phyloP scores from a whole-genome alignment of 2,329 filamentous ascomycete species.

The Nothophoma quercina region DNA sequence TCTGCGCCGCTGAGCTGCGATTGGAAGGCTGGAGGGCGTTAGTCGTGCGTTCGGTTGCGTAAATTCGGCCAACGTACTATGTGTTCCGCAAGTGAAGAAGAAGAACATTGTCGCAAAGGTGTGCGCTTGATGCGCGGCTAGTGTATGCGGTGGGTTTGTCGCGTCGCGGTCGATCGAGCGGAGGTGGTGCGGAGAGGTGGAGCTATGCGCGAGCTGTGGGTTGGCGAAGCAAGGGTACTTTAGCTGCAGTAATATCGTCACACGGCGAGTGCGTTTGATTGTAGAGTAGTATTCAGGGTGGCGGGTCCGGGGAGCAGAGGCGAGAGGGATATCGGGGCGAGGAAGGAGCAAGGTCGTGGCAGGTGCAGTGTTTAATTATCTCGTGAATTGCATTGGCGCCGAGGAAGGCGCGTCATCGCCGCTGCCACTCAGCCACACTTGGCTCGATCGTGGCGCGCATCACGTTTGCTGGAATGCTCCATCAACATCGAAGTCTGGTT shows the following conservation, averaged over 20 bases:
- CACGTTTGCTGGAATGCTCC: no score
- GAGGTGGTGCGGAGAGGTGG: constrained; percentile 11
- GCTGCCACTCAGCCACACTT: constrained; percentile 38
- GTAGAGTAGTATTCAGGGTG: constrained; percentile 14
- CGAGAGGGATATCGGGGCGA: constrained; percentile 1
- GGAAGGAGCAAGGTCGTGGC: constrained; percentile 2
- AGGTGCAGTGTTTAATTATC: constrained; percentile 10
- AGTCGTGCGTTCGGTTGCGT: neutral
- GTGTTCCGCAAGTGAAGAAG: constrained; percentile 60
- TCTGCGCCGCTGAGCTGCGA: constrained; percentile 57
- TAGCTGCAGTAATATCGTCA: constrained; percentile 1
- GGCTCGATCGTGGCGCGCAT: constrained; percentile 17
- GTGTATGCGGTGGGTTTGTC: neutral
- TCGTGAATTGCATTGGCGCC: constrained; percentile 26
- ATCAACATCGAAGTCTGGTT: no score
- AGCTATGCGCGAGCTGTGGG: constrained; percentile 14
- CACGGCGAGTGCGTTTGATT: constrained; percentile 19
- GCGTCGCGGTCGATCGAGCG: constrained; percentile 9
- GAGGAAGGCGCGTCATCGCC: constrained; percentile 29
- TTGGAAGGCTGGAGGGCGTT: constrained; percentile 52
- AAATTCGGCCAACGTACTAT: constrained; percentile 48
- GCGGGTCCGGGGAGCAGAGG: neutral
- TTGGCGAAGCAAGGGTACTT: constrained; percentile 12
- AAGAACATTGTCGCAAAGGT: constrained; percentile 51
- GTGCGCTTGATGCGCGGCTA: constrained; percentile 4